Evolutionary conservation across 176 grass and related monocot genomes (phyloP), one percentile per base, ranked within the genome.

Genomic region (Cocos nucifera): DNA sequence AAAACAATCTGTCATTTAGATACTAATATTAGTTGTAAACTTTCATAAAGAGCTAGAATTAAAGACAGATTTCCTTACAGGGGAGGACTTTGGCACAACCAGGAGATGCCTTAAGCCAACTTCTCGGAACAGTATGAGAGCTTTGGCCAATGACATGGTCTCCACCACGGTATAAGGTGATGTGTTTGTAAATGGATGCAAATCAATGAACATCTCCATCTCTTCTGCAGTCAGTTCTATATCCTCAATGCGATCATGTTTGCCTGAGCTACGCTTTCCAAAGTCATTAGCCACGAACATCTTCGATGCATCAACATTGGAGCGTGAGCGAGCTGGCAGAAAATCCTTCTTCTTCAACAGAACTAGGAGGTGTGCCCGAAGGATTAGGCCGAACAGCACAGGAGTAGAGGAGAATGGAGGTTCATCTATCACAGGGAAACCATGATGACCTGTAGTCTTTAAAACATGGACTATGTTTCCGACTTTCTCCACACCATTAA

Each of bases 141-240:
- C 87, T 82, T 97, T 97, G 4, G 87, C 87, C 53, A 97, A 80
- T 22, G 92, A 97, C 92, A 97, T 97, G 20, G 92, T 90, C 69
- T 97, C 92, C 0, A 97, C 83, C 2, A 97, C 92, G 0, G 92
- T 97, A 74, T 97, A 97, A 5, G 92, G 92, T 35, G 92, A 97
- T 15, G 92, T 80, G 77, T 97, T 97, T 49, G 78, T 80, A 68
- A 97, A 90, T 0, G 92, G 87, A 76, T 97, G 87, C 60, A 97
- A 78, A 78, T 97, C 92, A 0, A 97, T 69, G 67, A 82, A 97
- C 92, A 97, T 97, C 50, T 88, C 87, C 92, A 97, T 88, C 80
- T 97, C 92, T 63, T 97, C 92, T 51, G 72, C 65, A 15, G 83
- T 85, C 7, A 91, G 22, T 39, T 80, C 32, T 30, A 91, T 72